Evolutionary conservation across 2,329 filamentous ascomycete species (phyloP), one percentile per base, ranked within the genome.

Genomic region (Pseudogymnoascus verrucosus): DNA sequence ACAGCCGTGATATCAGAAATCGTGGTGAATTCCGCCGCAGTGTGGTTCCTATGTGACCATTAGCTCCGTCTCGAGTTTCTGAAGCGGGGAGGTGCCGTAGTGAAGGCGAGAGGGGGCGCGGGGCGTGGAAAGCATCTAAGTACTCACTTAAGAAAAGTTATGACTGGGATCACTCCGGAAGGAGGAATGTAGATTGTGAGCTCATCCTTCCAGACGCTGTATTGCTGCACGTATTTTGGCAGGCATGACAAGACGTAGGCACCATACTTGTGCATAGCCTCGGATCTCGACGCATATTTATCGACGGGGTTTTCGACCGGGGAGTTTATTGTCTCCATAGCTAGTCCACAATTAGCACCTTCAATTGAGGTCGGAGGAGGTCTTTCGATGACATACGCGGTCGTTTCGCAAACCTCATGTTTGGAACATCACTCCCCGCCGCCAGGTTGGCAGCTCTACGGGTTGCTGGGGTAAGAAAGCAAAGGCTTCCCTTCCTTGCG

Each of bases 171-270:
- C 71, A 98, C 87, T 69, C 91, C 95, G 39, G 89, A 80, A 1
- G 95, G 95, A 59, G 91, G 83, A 73, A 98, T 95, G 78, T 96
- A 93, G 76, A 97, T 91, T 71, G 89, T 92, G 75, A 99, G 86
- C 79, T 99, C 95, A 75, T 99, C 95, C 81, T 99, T 99, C 95
- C 95, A 99, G 63, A 99, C 93, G 11, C 93, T 96, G 81, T 98
- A 98, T 80, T 99, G 95, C 81, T 99, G 96, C 72, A 99, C 86
- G 79, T 96, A 97, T 82, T 97, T 98, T 72, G 95, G 96, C 74
- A 99, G 79, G 77, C 91, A 96, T 70, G 92, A 93, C 86, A 99
- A 93, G 73, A 99, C 80, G 84, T 96, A 99, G 74, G 96, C 87
- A 73, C 95, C 95, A 75, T 99, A 99, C 73, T 87, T 89, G 82